These are phyloP conservation scores for Immersiella caudata DNA, from an alignment of 495 filamentous ascomycete species.

Conservation along the genomic window DNA sequence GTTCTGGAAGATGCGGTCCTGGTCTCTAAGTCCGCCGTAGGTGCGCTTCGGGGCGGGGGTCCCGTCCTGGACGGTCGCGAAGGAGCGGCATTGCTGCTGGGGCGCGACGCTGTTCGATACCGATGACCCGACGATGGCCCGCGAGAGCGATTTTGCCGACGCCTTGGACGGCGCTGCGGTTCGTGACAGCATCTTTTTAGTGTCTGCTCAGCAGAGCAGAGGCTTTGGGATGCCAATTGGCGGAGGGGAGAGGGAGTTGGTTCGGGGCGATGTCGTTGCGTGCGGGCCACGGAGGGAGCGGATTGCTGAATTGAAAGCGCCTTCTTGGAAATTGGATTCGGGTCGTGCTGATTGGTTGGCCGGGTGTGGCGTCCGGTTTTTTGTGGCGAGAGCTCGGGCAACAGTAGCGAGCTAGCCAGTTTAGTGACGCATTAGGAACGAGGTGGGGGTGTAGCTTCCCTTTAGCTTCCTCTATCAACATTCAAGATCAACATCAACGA, in stretches of 20 bases:
- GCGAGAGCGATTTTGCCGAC: constrained; percentile 45
- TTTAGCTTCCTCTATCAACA: too few relatives aligned
- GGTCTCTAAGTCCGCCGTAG: constrained; percentile 86
- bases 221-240: constrained; percentile 46
- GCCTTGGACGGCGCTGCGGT: constrained; percentile 49
- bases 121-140: constrained; percentile 34
- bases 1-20: constrained; percentile 99
- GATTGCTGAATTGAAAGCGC: constrained; percentile 30
- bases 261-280: constrained; percentile 20
- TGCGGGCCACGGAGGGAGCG: constrained; percentile 17
- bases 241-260: constrained; percentile 25
- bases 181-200: constrained; percentile 49
- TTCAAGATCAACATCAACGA: too few relatives aligned
- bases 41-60: constrained; percentile 70
- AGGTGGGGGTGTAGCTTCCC: not conserved
- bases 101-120: constrained; percentile 8
- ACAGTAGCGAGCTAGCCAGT: constrained; percentile 8
- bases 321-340: constrained; percentile 37
- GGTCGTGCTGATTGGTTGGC: constrained; percentile 33
- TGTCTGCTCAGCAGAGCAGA: constrained; percentile 51
- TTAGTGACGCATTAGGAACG: constrained; percentile 17
- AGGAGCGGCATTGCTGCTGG: constrained; percentile 38
- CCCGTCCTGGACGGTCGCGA: constrained; percentile 89
- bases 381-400: constrained; percentile 25
- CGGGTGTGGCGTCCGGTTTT: constrained; percentile 9